Evolutionary conservation across 2,329 filamentous ascomycete species (phyloP).

Genomic region (Sporothrix sp.): DNA sequence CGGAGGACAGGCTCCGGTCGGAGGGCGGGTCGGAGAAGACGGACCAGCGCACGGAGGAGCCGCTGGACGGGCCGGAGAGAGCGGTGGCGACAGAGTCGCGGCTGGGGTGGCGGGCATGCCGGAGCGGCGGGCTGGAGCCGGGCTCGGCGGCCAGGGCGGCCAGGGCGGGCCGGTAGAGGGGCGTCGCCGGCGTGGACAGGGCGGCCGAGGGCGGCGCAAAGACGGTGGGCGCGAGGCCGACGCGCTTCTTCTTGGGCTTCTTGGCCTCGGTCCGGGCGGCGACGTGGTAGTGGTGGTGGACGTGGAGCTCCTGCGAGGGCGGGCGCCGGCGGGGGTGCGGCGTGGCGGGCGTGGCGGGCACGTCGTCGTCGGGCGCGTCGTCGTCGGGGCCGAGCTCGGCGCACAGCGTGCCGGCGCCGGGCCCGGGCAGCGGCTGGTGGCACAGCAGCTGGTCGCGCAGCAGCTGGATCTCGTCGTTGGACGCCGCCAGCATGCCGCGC

Average conservation of each 20-base stretch:
- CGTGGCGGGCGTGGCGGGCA: too few species aligned
- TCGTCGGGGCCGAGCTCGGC: too few species aligned
- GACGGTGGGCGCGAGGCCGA: slow-evolving; percentile 49
- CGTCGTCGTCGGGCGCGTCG: too few species aligned
- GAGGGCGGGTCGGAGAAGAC: slow-evolving; percentile 50
- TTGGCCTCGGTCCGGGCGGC: slow-evolving; percentile 50
- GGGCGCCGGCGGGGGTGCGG: slow-evolving; percentile 23
- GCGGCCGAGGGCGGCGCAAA: slow-evolving; percentile 45
- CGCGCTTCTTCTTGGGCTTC: slow-evolving; percentile 63
- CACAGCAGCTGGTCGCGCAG: slow-evolving; percentile 71
- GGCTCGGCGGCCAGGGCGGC: slow-evolving; percentile 23
- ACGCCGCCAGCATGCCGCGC: slow-evolving; percentile 78
- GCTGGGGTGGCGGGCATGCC: slow-evolving; percentile 33
- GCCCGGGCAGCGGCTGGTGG: slow-evolving; percentile 58
- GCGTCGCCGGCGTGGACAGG: slow-evolving; percentile 33
- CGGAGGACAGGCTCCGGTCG: slow-evolving; percentile 60
- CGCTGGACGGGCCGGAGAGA: slow-evolving; percentile 36
- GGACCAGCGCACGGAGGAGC: slow-evolving; percentile 63
- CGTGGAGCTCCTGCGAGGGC: slow-evolving; percentile 68
- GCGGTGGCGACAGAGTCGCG: slow-evolving; percentile 41
- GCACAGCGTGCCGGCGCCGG: slow-evolving; percentile 23
- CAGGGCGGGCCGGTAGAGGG: slow-evolving; percentile 26
- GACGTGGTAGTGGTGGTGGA: slow-evolving; percentile 84
- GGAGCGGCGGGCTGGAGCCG: slow-evolving; percentile 22
- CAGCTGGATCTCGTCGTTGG: slow-evolving; percentile 86